A percentile compares a stretch with the other conserved stretches of the same genome.
phyloP scores from a whole-genome alignment of 495 filamentous ascomycete species.

The Aspergillus indologenus region DNA sequence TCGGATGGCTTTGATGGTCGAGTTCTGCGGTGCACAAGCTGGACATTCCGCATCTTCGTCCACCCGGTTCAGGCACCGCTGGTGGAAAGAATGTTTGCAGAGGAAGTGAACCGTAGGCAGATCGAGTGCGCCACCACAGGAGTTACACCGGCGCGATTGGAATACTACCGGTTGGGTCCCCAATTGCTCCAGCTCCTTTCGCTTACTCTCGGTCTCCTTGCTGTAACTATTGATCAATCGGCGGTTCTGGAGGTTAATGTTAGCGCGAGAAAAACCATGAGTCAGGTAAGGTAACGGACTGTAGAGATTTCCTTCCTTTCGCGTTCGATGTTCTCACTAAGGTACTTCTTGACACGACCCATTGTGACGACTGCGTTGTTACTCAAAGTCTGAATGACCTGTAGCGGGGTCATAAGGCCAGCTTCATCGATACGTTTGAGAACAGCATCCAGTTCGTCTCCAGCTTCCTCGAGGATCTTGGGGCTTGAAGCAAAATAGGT shows the following conservation, averaged over 20 bases:
- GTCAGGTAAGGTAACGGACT: conserved; percentile 30
- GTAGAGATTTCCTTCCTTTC: conserved; percentile 80
- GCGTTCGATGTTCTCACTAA: conserved; percentile 80
- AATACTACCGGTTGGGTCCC: conserved; percentile 80
- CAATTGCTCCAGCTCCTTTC: conserved; percentile 72
- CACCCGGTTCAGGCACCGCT: conserved; percentile 69
- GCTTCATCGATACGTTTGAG: conserved; percentile 84
- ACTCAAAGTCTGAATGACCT: conserved; percentile 91
- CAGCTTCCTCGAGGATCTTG: conserved; percentile 78
- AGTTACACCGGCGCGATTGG: conserved; percentile 79
- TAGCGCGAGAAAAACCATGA: conserved; percentile 9
- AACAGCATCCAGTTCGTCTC: conserved; percentile 72
- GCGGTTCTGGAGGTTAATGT: conserved; percentile 57
- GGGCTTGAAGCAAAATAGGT: conserved; percentile 89
- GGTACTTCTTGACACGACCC: conserved; percentile 93
- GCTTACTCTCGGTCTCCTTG: conserved; percentile 75
- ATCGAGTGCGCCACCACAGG: conserved; percentile 71
- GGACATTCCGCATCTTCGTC: conserved; percentile 78
- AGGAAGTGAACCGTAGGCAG: conserved; percentile 91
- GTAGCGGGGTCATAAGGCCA: conserved; percentile 90
- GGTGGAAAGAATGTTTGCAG: conserved; percentile 95
- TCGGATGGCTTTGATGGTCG: conserved; percentile 80
- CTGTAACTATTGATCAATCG: conserved; percentile 82
- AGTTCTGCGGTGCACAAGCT: conserved; percentile 74
- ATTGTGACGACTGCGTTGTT: conserved; percentile 87